phyloP scores from a whole-genome alignment of 2,329 filamentous ascomycete species.

The Venturia nashicola region DNA sequence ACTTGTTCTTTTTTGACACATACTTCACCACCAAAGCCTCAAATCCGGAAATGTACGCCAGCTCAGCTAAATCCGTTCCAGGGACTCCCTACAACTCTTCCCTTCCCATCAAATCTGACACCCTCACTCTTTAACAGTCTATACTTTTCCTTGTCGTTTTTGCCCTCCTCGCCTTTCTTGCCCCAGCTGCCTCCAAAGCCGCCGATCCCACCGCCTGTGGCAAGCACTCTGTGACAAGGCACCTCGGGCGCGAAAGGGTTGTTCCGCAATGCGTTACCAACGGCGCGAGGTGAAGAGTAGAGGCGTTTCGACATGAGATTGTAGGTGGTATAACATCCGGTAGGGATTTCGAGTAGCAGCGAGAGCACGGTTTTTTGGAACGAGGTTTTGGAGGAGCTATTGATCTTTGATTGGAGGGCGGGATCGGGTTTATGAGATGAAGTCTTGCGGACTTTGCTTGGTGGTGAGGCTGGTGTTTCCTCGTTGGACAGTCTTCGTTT shows the following conservation, averaged over 20 bases:
- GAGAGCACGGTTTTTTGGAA: constrained; percentile 30
- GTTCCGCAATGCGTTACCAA: constrained; percentile 28
- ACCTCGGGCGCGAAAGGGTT: constrained; percentile 25
- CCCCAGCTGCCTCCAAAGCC: constrained; percentile 40
- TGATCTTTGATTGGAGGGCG: constrained; percentile 28
- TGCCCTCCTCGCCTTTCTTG: constrained; percentile 22
- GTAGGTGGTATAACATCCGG: constrained; percentile 24
- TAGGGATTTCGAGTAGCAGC: constrained; percentile 22
- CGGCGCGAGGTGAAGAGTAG: constrained; percentile 19
- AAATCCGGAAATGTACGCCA: no score
- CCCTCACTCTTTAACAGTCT: constrained; percentile 30
- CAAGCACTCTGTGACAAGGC: constrained; percentile 28
- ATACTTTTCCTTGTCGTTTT: constrained; percentile 29
- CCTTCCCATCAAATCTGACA: constrained; percentile 30
- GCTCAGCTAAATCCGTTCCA: background rate
- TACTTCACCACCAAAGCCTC: no score
- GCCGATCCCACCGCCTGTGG: constrained; percentile 27
- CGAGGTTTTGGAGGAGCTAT: constrained; percentile 34
- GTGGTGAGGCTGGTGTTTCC: background rate
- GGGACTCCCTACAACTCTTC: constrained; percentile 13
- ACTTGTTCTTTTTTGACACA: no score
- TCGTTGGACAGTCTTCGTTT: background rate
- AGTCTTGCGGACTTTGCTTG: background rate
- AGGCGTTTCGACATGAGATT: constrained; percentile 22
- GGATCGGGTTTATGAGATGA: constrained; percentile 12